phyloP scores from a whole-genome alignment of 2,329 filamentous ascomycete genomes.

The Beauveria bassiana region DNA sequence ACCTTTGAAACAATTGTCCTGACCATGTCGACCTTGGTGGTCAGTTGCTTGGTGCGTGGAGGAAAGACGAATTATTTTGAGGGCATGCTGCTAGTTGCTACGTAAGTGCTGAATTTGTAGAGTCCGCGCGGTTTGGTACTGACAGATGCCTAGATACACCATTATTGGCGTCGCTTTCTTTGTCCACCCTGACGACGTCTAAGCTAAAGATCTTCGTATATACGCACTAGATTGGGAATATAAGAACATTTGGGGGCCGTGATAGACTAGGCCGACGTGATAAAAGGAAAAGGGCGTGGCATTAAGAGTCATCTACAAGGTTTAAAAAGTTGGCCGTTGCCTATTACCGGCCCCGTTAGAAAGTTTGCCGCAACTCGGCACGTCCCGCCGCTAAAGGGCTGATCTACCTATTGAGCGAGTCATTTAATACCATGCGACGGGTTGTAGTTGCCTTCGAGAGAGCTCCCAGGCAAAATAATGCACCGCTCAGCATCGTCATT shows the following conservation, averaged over 20 bases:
- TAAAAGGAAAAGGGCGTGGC: background rate
- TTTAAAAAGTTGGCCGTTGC: background rate
- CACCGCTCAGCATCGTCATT: no score
- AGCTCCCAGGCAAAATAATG: no score
- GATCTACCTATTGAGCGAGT: background rate
- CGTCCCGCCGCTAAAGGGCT: background rate
- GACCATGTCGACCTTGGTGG: constrained; percentile 15
- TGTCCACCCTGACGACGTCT: constrained; percentile 6
- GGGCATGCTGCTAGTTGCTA: constrained; percentile 13
- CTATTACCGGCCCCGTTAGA: constrained; percentile 1
- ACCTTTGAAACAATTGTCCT: constrained; percentile 15
- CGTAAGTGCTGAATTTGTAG: background rate
- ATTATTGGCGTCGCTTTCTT: constrained; percentile 10
- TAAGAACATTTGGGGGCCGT: background rate
- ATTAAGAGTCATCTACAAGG: background rate
- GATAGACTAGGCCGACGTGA: background rate
- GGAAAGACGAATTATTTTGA: constrained; percentile 16
- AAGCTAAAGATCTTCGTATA: background rate
- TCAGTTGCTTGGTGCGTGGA: constrained; percentile 15
- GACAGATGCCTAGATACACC: background rate
- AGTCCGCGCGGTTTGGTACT: background rate
- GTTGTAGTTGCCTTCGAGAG: no score
- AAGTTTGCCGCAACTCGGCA: background rate
- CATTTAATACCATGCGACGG: no score
- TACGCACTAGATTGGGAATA: no score